Evolutionary conservation across 148 eudicot species (phyloP).

Genomic region (Fagopyrum homotropicum): DNA sequence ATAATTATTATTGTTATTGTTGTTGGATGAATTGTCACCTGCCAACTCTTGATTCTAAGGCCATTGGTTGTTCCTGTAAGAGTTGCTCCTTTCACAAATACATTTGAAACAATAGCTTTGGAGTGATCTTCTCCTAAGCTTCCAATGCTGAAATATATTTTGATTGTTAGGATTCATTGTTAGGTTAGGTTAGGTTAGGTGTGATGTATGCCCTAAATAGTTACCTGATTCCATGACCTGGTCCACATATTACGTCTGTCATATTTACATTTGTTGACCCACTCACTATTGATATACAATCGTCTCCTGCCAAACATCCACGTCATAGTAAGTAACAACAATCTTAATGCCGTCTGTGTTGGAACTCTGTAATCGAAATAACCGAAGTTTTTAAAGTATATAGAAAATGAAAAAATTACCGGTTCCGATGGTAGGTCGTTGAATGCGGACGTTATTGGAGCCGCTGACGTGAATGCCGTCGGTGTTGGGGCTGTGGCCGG

Average conservation of each 20-base stretch:
- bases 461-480: conserved; percentile 78
- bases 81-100: conserved; percentile 29
- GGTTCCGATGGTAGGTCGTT: no score
- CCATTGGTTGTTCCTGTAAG: conserved; percentile 48
- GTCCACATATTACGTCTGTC: background rate
- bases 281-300: background rate
- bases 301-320: no score
- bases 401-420: no score
- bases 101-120: conserved; percentile 34
- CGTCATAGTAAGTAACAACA: no score
- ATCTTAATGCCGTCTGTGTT: no score
- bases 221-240: background rate
- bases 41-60: conserved; percentile 49
- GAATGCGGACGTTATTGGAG: conserved; percentile 29
- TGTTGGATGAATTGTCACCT: conserved; percentile 21
- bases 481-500: conserved; percentile 70
- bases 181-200: background rate
- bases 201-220: background rate
- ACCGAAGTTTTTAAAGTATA: no score
- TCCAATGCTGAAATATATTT: conserved; percentile 25
- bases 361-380: no score
- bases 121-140: conserved; percentile 44
- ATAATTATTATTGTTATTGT: background rate
- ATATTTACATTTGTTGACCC: background rate
- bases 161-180: no score